Conservation (phyloP, 768 basidiomycete species). For the Xerocomellus dryophilus region DNA sequence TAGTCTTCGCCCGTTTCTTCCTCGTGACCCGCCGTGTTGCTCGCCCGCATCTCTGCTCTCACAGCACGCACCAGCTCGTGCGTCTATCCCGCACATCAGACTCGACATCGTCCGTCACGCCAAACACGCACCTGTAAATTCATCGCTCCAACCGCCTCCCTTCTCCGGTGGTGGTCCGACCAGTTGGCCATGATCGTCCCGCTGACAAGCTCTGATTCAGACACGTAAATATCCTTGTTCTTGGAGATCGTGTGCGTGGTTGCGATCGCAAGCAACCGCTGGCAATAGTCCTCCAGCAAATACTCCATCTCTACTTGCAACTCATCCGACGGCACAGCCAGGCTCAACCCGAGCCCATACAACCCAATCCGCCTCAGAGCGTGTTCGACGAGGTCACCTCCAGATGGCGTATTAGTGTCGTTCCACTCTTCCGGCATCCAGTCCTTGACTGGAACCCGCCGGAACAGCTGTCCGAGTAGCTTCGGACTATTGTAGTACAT, state of each 20-base stretch:
- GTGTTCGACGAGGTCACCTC: slow-evolving; percentile 24
- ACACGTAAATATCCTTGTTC: slow-evolving; percentile 33
- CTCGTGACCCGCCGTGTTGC: slow-evolving; percentile 7
- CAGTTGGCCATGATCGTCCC: slow-evolving; percentile 46
- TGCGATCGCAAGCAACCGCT: slow-evolving; percentile 35
- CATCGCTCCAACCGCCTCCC: slow-evolving; percentile 41
- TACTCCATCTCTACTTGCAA: slow-evolving; percentile 38
- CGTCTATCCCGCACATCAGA: slow-evolving; percentile 31
- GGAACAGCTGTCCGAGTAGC: slow-evolving; percentile 44
- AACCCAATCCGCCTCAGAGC: slow-evolving; percentile 28
- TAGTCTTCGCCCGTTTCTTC: slow-evolving; percentile 29
- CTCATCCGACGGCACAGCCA: slow-evolving; percentile 24
- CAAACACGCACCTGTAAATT: slow-evolving; percentile 39
- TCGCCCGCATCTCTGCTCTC: slow-evolving; percentile 30
- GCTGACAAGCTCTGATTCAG: slow-evolving; percentile 44
- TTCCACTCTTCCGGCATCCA: slow-evolving; percentile 30
- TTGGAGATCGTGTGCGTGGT: slow-evolving; percentile 37
- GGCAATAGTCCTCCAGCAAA: slow-evolving; percentile 36
- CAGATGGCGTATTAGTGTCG: slow-evolving; percentile 20
- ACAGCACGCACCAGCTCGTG: slow-evolving; percentile 38
- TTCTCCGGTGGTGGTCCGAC: slow-evolving; percentile 40
- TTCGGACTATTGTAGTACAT: slow-evolving; percentile 41
- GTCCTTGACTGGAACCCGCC: slow-evolving; percentile 39
- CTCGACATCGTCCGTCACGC: background rate
- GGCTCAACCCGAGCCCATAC: slow-evolving; percentile 32